Evolutionary conservation across 163 green algal genomes (phyloP), one percentile per base, ranked within the genome.

Genomic region (Prototheca cutis): DNA sequence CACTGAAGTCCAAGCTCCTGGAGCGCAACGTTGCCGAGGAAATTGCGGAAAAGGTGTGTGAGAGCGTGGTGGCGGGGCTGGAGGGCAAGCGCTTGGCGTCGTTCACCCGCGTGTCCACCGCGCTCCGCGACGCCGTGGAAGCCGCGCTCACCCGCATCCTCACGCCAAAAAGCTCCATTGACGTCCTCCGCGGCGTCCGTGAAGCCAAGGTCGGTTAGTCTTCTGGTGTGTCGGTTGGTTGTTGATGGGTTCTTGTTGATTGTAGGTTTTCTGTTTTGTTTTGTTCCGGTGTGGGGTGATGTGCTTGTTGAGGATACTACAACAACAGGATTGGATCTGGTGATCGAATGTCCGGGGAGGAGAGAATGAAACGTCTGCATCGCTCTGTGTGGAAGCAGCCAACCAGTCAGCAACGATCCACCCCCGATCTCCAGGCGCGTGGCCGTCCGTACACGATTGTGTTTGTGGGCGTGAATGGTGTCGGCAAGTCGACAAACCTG

Each of bases 401-500:
- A n/a, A n/a, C n/a, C n/a, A n/a, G n/a, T n/a, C n/a, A n/a, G n/a
- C n/a, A n/a, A n/a, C n/a, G n/a, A n/a, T n/a, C n/a, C n/a, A n/a
- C n/a, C n/a, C n/a, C n/a, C n/a, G n/a, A n/a, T n/a, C n/a, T n/a
- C 29, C 66, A 78, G 58, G 61, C 67, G 21, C 71, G 74, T 17
- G 82, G 86, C 48, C 79, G 78, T 54, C 91, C 92, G 6, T 99
- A 99, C 71, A 81, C 85, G 17, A 94, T 99, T 25, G 85, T 96
- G 15, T 98, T 99, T 66, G 87, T 96, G 34, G 93, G 93, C 27
- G 93, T 98, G 28, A 99, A 99, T 69, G 93, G 93, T 27, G 93
- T 99, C 27, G 93, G 93, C 61, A 99, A 99, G 82, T 89, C 71
- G 45, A 99, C 93, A 57, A 99, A 97, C 76, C 84, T 99, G 42